Evolutionary conservation across 306 rosid genomes (phyloP).

Genomic region (Lathyrus aphaca): DNA sequence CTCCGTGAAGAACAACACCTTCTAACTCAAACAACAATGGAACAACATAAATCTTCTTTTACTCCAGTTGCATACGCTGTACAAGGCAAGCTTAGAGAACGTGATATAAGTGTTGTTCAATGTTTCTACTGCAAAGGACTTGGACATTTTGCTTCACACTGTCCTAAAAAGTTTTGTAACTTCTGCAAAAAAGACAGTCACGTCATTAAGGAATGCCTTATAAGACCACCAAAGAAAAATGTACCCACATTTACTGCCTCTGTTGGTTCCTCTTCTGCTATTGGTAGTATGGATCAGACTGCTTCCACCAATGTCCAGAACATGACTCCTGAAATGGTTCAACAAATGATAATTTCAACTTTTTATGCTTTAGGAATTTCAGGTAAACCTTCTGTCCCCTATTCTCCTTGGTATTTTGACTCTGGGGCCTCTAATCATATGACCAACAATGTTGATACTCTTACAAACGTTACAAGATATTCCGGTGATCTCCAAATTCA

Average conservation of each 20-base stretch:
- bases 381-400: no score
- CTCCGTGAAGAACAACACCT: no score
- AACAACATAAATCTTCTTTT: no score
- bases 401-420: no score
- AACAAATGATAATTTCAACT: not conserved
- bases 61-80: no score
- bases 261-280: no score
- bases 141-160: not conserved
- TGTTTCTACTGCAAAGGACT: not conserved
- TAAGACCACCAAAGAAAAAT: not conserved
- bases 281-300: not conserved
- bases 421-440: no score
- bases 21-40: no score
- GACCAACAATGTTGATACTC: no score
- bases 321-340: conserved; percentile 2
- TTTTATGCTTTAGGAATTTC: not conserved
- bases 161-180: not conserved
- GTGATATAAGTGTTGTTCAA: not conserved
- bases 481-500: not conserved
- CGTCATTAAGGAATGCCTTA: not conserved
- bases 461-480: no score
- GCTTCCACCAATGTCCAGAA: not conserved
- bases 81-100: no score
- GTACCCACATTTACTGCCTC: no score
- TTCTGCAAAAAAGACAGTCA: not conserved